Percentiles rank a stretch among this genome's conserved stretches.
phyloP scores from a whole-genome alignment of 176 grass and related monocot species.

The Raddia guianensis region DNA sequence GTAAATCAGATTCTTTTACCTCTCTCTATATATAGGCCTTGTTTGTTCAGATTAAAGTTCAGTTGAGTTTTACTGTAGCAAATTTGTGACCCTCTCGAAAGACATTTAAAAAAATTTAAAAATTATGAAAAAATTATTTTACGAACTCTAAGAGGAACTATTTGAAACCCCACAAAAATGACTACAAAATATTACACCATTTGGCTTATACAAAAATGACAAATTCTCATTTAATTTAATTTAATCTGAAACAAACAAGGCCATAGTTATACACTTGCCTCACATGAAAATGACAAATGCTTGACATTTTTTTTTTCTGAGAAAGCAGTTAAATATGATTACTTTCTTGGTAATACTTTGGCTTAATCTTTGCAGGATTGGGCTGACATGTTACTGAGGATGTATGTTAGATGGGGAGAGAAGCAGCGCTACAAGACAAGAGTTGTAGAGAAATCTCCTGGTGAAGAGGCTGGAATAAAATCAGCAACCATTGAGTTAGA shows the following conservation, averaged over 20 bases:
- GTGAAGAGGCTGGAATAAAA: slow-evolving; percentile 98
- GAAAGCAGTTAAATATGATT: slow-evolving; percentile 3
- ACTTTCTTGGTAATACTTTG: not conserved
- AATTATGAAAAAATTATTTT: too few relatives aligned
- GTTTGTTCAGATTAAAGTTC: too few relatives aligned
- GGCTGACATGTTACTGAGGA: slow-evolving; percentile 92
- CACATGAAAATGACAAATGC: slow-evolving; percentile 17
- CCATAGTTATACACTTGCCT: slow-evolving; percentile 5
- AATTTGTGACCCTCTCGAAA: too few relatives aligned
- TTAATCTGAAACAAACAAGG: too few relatives aligned
- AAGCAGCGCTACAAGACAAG: slow-evolving; percentile 88
- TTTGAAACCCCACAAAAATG: too few relatives aligned
- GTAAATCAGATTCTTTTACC: not conserved
- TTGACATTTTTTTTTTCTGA: not conserved
- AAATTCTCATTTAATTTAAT: too few relatives aligned
- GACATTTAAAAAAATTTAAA: too few relatives aligned
- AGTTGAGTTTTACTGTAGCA: too few relatives aligned
- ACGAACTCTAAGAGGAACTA: too few relatives aligned
- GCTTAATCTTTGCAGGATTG: slow-evolving; percentile 76
- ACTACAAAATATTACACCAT: too few relatives aligned
- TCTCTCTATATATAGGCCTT: not conserved
- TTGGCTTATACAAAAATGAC: too few relatives aligned
- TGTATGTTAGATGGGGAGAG: slow-evolving; percentile 96
- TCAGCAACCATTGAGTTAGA: slow-evolving; percentile 85
- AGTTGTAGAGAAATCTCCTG: slow-evolving; percentile 83